Percentiles rank a stretch among this genome's conserved stretches.
phyloP scores from a whole-genome alignment of 73 alveolate species.

The Paramecium sexaurelia region DNA sequence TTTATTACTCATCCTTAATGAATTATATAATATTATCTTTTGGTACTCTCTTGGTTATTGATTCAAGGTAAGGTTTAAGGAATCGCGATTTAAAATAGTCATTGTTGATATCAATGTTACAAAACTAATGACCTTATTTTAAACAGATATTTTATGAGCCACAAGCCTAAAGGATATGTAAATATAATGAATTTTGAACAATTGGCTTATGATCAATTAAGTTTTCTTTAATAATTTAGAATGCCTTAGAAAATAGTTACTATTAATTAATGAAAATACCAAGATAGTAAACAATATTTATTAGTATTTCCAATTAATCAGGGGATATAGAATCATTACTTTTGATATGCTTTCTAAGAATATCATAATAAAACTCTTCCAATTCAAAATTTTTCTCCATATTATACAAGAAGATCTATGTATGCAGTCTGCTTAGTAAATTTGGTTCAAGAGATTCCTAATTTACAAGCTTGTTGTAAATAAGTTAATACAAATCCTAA shows the following conservation, averaged over 20 bases:
- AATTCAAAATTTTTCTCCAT: not conserved
- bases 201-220: not conserved
- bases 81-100: not conserved
- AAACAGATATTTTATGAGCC: not conserved
- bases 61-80: not conserved
- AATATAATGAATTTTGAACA: not conserved
- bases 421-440: not conserved
- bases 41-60: not conserved
- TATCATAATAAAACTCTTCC: not conserved
- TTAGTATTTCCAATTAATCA: not conserved
- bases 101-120: not conserved
- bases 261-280: not conserved
- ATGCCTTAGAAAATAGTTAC: not conserved
- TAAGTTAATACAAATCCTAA: not conserved
- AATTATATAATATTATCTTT: slow-evolving; percentile 11
- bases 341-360: not conserved
- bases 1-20: not conserved
- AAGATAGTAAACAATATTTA: not conserved
- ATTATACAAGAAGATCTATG: not conserved
- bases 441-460: not conserved
- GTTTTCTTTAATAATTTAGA: not conserved
- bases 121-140: not conserved
- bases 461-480: not conserved
- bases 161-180: slow-evolving; percentile 1
- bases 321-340: not conserved